Base-by-base conservation (phyloP, 495 filamentous ascomycete genomes). In the Penicillium ucsense region DNA sequence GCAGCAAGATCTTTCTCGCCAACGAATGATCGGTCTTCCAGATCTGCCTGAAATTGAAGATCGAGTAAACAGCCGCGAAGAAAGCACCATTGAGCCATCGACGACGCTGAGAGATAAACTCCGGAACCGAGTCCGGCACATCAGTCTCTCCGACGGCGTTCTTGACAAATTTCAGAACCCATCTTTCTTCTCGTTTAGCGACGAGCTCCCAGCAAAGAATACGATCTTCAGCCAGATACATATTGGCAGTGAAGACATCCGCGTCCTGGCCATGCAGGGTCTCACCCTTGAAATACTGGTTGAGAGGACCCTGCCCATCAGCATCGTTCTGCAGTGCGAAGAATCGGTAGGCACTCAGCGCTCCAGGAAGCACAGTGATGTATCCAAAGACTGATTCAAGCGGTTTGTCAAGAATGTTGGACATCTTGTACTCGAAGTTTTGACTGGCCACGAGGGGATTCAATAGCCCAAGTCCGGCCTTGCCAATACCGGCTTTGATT, bases 351-450 rank as follows among this genome's bases (percentile, higher is more conserved):
- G 94, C 94, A 63, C 84, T 89, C 40, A 99, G 74, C 4, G 94
- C 94, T 57, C 94, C 94, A 3, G 94, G 94, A 42, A 97, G 67
- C 59, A 97, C 94, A 20, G 94, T 96, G 53, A 97, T 97, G 57
- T 97, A 97, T 3, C 94, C 94, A 59, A 99, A 97, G 3, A 96
- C 94, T 3, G 85, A 90, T 65, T 99, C 94, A 27, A 99, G 71
- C 4, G 94, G 94, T 65, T 97, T 97, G 61, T 99, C 94, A 29
- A 99, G 74, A 58, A 99, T 99, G 51, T 97, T 99, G 5, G 88
- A 94, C 91, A 97, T 95, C 71, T 99, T 99, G 75, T 99, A 99
- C 66, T 99, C 94, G 56, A 97, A 99, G 58, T 99, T 97, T 64
- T 99, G 94, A 39, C 86, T 90, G 0, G 94, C 94, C 6, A 99